Percentiles rank a stretch among this genome's conserved stretches.
Evolutionary conservation across 148 eudicot species (phyloP).

Genomic region (Tetragonia tetragonoides): DNA sequence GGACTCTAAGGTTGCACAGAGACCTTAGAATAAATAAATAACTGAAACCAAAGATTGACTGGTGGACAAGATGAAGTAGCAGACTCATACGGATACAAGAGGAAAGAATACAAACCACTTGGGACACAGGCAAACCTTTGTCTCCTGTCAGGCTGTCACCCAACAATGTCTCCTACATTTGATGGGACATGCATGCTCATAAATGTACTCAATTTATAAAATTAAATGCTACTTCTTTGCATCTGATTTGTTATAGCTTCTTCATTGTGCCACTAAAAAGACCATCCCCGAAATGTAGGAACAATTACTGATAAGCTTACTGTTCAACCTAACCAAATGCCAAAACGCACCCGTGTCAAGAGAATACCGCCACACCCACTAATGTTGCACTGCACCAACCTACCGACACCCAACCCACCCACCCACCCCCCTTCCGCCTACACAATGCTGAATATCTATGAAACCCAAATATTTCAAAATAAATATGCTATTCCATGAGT

Average conservation of each 20-base stretch:
- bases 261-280: not conserved
- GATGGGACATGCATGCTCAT: not conserved
- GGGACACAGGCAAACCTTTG: not conserved
- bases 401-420: too few species aligned
- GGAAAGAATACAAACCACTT: not conserved
- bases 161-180: not conserved
- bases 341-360: too few species aligned
- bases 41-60: too few species aligned
- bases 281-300: not conserved
- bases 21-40: not conserved
- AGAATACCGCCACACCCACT: too few species aligned
- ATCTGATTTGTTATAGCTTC: not conserved
- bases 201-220: not conserved
- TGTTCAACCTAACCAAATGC: too few species aligned
- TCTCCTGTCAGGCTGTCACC: not conserved
- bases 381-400: too few species aligned
- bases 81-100: not conserved
- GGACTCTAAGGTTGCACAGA: slow-evolving; percentile 1
- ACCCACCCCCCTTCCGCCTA: too few species aligned
- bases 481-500: not conserved
- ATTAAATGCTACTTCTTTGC: not conserved
- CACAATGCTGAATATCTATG: not conserved
- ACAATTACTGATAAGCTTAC: too few species aligned
- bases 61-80: too few species aligned
- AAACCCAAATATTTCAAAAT: not conserved